Percentiles rank a stretch among this genome's conserved stretches.
These are phyloP conservation scores for Naganishia sp. DNA, from an alignment of 1,284 basidiomycete species.

Conservation along the genomic window DNA sequence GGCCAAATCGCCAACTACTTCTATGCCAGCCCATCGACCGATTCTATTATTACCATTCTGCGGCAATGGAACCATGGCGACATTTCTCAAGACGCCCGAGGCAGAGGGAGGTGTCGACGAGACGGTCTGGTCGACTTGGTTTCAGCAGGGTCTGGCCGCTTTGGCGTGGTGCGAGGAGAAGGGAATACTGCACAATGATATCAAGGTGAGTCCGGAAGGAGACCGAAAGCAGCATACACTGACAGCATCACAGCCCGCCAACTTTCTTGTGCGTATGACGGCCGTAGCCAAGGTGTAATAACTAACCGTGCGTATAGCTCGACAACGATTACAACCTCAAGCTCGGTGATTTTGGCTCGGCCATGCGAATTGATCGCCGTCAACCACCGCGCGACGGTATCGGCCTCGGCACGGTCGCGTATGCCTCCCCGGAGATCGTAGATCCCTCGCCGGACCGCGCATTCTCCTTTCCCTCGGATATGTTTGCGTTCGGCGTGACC, in stretches of 20 bases:
- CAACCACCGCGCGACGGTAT: constrained; percentile 54
- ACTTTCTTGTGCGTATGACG: constrained; percentile 35
- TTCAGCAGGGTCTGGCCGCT: constrained; percentile 40
- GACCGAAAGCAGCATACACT: constrained; percentile 33
- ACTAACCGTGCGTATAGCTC: constrained; percentile 40
- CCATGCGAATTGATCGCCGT: constrained; percentile 52
- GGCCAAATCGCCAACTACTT: not conserved
- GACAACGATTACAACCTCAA: constrained; percentile 51
- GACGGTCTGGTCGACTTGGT: constrained; percentile 24
- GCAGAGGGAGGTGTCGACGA: not conserved
- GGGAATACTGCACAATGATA: constrained; percentile 56
- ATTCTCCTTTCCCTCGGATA: constrained; percentile 57
- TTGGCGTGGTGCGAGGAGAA: constrained; percentile 54
- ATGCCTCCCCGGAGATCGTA: constrained; percentile 57
- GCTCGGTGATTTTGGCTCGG: constrained; percentile 57
- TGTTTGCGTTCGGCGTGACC: constrained; percentile 58
- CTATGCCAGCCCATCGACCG: constrained; percentile 3
- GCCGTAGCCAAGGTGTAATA: constrained; percentile 37
- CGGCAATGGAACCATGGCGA: constrained; percentile 14
- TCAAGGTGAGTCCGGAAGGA: constrained; percentile 53
- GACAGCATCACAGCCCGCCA: constrained; percentile 7
- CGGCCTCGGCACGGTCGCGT: constrained; percentile 57
- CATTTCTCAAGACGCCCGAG: constrained; percentile 12
- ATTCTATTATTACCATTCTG: constrained; percentile 20
- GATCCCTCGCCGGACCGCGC: constrained; percentile 43